A percentile compares a stretch with the other conserved stretches of the same genome.
phyloP scores from a whole-genome alignment of 768 basidiomycete genomes.

The Cantharellus anzutake region DNA sequence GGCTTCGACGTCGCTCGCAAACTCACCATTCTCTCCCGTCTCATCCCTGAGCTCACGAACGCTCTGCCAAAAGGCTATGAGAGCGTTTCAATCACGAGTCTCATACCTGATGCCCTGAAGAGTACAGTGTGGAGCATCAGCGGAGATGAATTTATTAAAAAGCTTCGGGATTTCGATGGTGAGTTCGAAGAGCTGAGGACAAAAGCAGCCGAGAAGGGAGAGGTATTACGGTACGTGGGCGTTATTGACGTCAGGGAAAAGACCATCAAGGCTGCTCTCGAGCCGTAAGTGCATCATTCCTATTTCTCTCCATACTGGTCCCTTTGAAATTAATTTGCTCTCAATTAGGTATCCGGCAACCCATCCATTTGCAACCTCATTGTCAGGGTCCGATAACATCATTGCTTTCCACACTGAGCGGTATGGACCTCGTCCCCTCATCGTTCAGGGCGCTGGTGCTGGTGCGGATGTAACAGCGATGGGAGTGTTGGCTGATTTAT shows the following conservation, averaged over 20 bases:
- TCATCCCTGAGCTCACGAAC: conserved; percentile 33
- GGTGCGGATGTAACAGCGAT: conserved; percentile 98
- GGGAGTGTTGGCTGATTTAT: conserved; percentile 81
- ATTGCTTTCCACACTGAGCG: conserved; percentile 92
- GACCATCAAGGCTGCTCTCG: conserved; percentile 69
- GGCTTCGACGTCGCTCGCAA: conserved; percentile 96
- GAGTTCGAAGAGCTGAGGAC: conserved; percentile 59
- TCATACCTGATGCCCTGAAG: conserved; percentile 63
- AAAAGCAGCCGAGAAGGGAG: conserved; percentile 58
- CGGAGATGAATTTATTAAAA: conserved; percentile 67
- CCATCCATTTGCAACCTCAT: conserved; percentile 89
- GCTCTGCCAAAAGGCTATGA: conserved; percentile 56
- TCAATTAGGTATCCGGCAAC: conserved; percentile 54
- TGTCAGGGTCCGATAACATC: conserved; percentile 95
- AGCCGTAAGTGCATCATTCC: conserved; percentile 38
- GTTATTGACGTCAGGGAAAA: conserved; percentile 66
- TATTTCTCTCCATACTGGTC: neutral
- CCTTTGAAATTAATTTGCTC: neutral
- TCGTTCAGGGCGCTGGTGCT: conserved; percentile 90
- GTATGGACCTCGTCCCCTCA: conserved; percentile 73
- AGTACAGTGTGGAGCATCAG: conserved; percentile 26
- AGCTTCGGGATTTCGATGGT: conserved; percentile 65
- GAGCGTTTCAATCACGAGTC: conserved; percentile 64
- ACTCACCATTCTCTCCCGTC: conserved; percentile 82
- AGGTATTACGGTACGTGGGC: conserved; percentile 84